These are phyloP conservation scores for Vaccinium vitisidaea DNA, from an alignment of 148 eudicot genomes.

Conservation along the genomic window DNA sequence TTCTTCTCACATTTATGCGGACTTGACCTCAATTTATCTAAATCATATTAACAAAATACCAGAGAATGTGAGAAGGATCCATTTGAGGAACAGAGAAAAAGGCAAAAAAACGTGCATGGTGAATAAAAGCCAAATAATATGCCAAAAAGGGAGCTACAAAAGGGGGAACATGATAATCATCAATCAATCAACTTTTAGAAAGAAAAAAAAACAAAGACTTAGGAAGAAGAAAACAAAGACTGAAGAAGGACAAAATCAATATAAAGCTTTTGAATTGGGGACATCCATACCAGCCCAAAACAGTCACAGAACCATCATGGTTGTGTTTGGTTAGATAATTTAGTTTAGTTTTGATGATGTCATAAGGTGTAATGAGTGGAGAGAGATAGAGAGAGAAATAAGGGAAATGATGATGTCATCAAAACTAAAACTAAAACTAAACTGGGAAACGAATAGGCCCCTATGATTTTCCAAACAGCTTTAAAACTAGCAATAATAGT, in stretches of 20 bases:
- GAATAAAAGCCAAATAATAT: background rate
- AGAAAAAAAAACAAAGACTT: background rate
- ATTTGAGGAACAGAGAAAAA: slow-evolving; percentile 3
- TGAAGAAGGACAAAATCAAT: background rate
- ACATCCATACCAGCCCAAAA: background rate
- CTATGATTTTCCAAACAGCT: slow-evolving; percentile 3
- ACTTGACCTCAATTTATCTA: slow-evolving; percentile 18
- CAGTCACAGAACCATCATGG: background rate
- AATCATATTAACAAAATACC: background rate
- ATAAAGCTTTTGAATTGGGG: background rate
- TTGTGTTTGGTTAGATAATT: no score
- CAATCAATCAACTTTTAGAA: background rate
- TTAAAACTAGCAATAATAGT: background rate
- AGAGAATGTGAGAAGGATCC: background rate
- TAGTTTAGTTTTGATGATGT: no score
- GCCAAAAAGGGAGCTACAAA: background rate
- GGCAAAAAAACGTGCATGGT: background rate
- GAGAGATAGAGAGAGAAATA: no score
- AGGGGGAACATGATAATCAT: background rate
- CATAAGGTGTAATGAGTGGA: no score
- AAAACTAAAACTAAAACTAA: no score
- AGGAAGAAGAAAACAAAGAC: background rate
- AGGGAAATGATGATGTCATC: no score
- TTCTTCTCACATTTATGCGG: slow-evolving; percentile 14
- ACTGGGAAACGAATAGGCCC: no score